A percentile compares a stretch with the other conserved stretches of the same genome.
Evolutionary conservation across 768 basidiomycete genomes (phyloP).

Genomic region (Rubroboletus satanas): DNA sequence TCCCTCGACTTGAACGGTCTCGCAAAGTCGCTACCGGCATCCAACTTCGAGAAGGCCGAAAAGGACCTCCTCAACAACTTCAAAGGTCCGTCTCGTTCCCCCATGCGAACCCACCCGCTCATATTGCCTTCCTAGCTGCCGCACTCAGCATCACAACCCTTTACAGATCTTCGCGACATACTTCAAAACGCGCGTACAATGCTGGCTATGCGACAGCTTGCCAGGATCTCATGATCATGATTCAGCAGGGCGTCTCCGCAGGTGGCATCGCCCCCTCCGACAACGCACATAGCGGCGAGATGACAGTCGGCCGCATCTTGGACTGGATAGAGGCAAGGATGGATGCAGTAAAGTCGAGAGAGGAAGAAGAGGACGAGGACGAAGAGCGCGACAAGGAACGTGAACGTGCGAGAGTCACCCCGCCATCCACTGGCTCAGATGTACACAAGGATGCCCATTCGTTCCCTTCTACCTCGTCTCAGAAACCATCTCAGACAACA

Average conservation of each 20-base stretch:
- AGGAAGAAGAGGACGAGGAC: slow-evolving; percentile 82
- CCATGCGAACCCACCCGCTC: slow-evolving; percentile 7
- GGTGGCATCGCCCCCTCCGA: slow-evolving; percentile 41
- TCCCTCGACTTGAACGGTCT: slow-evolving; percentile 78
- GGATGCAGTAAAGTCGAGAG: slow-evolving; percentile 67
- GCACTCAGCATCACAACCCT: slow-evolving; percentile 82
- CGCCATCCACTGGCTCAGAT: slow-evolving; percentile 19
- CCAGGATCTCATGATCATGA: slow-evolving; percentile 74
- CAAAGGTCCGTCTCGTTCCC: slow-evolving; percentile 47
- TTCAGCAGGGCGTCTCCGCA: slow-evolving; percentile 77
- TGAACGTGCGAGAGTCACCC: slow-evolving; percentile 36
- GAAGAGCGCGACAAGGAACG: slow-evolving; percentile 61
- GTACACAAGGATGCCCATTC: slow-evolving; percentile 17
- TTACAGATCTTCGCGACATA: slow-evolving; percentile 73
- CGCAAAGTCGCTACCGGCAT: slow-evolving; percentile 66
- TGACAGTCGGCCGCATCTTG: slow-evolving; percentile 77
- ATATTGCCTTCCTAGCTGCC: slow-evolving; percentile 50
- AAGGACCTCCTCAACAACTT: slow-evolving; percentile 79
- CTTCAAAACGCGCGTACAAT: slow-evolving; percentile 77
- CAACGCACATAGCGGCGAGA: slow-evolving; percentile 50
- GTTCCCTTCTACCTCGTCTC: slow-evolving; percentile 17
- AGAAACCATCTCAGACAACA: slow-evolving; percentile 14
- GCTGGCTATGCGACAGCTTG: slow-evolving; percentile 78
- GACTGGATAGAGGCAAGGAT: slow-evolving; percentile 82
- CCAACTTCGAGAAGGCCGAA: slow-evolving; percentile 72